Base-by-base conservation (phyloP, 2,329 filamentous ascomycete species). In the Apiospora koreana region DNA sequence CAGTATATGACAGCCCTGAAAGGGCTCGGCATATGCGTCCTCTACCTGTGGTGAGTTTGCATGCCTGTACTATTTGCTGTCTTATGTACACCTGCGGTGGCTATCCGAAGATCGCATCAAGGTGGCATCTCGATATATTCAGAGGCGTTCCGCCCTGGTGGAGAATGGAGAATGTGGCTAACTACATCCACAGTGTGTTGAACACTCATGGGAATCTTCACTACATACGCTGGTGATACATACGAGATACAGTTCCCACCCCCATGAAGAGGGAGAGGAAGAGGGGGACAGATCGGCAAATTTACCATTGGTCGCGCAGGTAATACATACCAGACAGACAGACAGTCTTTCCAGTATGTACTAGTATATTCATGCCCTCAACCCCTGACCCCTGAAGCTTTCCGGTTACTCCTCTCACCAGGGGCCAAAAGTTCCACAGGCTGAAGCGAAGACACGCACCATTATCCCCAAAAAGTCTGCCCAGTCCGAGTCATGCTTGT, bases 41-140 rank as follows among this genome's bases (percentile, higher is more conserved):
- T 38, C 31, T 62, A n/a, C 31, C 10, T 62, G 9, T 38, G 54
- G 21, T n/a, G 54, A 38, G 54, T n/a, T 9, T 62, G 31, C 28
- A 62, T 7, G 28, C 31, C 35, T 62, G 54, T 38, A 62, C 38
- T 38, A 62, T 21, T 14, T 38, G 54, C 54, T 62, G 31, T 38
- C 21, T 38, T 14, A 62, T 62, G 31, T 38, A 62, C 35, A 6
- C 54, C 7, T 38, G 31, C 54, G 28, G 54, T 62, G 21, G 54
- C 31, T 62, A 38, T 62, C 54, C 54, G 31, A 62, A 62, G 54
- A 62, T 38, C 54, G 54, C 54, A 62, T 62, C 31, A 38, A 38
- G 3, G 21, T 62, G 54, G 31, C 54, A 62, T 62, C 31, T 18
- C 54, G 31, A 62, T 62, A 62, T 38, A 35, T 38, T 38, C 31